These are phyloP conservation scores for Dendrobium chrysotoxum DNA, from an alignment of 106 monocot species.

Conservation along the genomic window DNA sequence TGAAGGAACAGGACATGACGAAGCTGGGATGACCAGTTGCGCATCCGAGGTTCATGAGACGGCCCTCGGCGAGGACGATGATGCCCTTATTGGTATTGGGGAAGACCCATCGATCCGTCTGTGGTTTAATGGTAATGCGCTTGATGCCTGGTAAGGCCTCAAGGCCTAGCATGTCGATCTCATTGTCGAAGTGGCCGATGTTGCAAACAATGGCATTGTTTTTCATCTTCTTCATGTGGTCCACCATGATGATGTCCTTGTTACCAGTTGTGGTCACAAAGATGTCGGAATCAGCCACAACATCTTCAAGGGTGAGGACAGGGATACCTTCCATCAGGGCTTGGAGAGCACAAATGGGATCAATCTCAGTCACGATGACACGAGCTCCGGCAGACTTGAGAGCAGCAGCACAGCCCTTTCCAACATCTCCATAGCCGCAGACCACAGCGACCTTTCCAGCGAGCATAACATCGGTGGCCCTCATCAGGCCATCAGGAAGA, in stretches of 20 bases:
- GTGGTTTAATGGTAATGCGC: conserved; percentile 40
- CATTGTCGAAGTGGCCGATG: conserved; percentile 44
- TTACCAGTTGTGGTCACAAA: conserved; percentile 37
- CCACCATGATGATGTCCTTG: conserved; percentile 47
- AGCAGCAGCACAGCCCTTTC: conserved; percentile 19
- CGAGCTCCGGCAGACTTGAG: conserved; percentile 15
- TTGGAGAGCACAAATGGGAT: conserved; percentile 19
- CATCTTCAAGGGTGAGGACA: conserved; percentile 21
- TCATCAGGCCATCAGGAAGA: conserved; percentile 15
- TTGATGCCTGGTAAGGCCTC: conserved; percentile 24
- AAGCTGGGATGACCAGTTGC: conserved; percentile 41
- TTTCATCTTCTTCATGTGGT: conserved; percentile 54
- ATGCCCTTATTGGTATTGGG: conserved; percentile 32
- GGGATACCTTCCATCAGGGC: conserved; percentile 18
- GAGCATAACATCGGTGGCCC: conserved; percentile 21
- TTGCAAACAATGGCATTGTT: conserved; percentile 48
- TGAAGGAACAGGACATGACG: conserved; percentile 51
- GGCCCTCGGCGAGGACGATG: conserved; percentile 37
- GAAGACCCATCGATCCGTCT: conserved; percentile 44
- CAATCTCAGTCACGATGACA: conserved; percentile 21
- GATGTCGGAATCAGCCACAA: conserved; percentile 27
- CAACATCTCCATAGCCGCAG: conserved; percentile 18
- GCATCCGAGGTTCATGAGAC: conserved; percentile 44
- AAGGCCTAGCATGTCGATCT: conserved; percentile 39
- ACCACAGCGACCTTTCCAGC: conserved; percentile 17